These are phyloP conservation scores for Emmonsia crescens DNA, from an alignment of 2,329 filamentous ascomycete genomes.

Conservation along the genomic window DNA sequence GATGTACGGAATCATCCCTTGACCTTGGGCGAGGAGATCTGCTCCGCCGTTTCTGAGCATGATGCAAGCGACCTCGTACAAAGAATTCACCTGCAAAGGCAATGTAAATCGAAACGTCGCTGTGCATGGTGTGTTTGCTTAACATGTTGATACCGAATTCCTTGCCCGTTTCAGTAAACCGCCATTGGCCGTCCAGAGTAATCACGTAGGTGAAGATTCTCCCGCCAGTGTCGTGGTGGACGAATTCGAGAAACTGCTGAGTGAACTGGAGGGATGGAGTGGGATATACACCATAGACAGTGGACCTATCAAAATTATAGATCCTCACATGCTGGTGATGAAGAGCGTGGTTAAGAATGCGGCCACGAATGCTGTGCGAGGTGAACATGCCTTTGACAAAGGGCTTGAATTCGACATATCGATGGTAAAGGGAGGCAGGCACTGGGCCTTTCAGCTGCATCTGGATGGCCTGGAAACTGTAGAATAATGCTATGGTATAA, in stretches of 20 bases:
- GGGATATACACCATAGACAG: slow-evolving; percentile 58
- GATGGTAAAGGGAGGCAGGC: slow-evolving; percentile 70
- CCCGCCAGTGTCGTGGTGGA: slow-evolving; percentile 74
- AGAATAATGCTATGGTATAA: slow-evolving; percentile 5
- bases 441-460: slow-evolving; percentile 79
- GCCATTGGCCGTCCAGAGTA: slow-evolving; percentile 72
- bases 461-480: slow-evolving; percentile 83
- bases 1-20: slow-evolving; percentile 36
- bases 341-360: slow-evolving; percentile 69
- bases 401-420: slow-evolving; percentile 85
- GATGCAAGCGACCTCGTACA: slow-evolving; percentile 48
- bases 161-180: slow-evolving; percentile 91
- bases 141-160: slow-evolving; percentile 90
- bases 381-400: slow-evolving; percentile 86
- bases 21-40: slow-evolving; percentile 24
- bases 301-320: slow-evolving; percentile 75
- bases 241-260: slow-evolving; percentile 71
- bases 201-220: slow-evolving; percentile 87
- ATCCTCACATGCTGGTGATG: slow-evolving; percentile 83
- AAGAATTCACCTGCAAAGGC: slow-evolving; percentile 93
- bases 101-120: slow-evolving; percentile 80
- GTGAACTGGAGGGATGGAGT: slow-evolving; percentile 60
- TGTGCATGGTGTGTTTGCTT: slow-evolving; percentile 96
- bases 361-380: slow-evolving; percentile 63
- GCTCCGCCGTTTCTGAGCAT: slow-evolving; percentile 1